Evolutionary conservation across 2,329 filamentous ascomycete genomes (phyloP).

Genomic region (Tothia fuscella): DNA sequence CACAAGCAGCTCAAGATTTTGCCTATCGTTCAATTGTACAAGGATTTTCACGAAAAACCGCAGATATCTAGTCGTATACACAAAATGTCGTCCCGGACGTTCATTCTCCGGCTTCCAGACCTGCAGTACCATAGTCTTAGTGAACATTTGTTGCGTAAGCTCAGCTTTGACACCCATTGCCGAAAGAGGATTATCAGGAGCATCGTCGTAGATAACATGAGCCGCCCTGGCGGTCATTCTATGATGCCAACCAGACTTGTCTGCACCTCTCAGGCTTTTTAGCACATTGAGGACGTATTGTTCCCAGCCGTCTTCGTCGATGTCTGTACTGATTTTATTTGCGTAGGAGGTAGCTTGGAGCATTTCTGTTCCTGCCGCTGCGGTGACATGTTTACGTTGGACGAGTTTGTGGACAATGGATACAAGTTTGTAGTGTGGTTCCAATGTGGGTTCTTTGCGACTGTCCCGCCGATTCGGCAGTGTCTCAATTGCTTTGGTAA

Average conservation of each 20-base stretch:
- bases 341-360: constrained; percentile 44
- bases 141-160: constrained; percentile 74
- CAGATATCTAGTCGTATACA: constrained; percentile 80
- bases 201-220: constrained; percentile 48
- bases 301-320: constrained; percentile 43
- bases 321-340: constrained; percentile 31
- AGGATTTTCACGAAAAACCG: constrained; percentile 69
- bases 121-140: constrained; percentile 88
- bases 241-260: constrained; percentile 94
- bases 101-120: constrained; percentile 93
- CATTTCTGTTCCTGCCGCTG: constrained; percentile 36
- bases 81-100: constrained; percentile 72
- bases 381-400: constrained; percentile 31
- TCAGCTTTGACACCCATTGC: constrained; percentile 59
- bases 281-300: constrained; percentile 52
- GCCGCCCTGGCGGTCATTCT: constrained; percentile 70
- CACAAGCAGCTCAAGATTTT: constrained; percentile 64
- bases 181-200: constrained; percentile 35
- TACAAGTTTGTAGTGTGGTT: constrained; percentile 86
- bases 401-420: constrained; percentile 75
- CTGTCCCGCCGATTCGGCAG: constrained; percentile 49
- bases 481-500: constrained; percentile 47
- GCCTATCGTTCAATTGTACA: constrained; percentile 60
- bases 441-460: constrained; percentile 65
- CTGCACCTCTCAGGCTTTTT: constrained; percentile 50